Evolutionary conservation across 2,329 filamentous ascomycete species (phyloP), one percentile per base, ranked within the genome.

Genomic region (Ascochyta rabiei): DNA sequence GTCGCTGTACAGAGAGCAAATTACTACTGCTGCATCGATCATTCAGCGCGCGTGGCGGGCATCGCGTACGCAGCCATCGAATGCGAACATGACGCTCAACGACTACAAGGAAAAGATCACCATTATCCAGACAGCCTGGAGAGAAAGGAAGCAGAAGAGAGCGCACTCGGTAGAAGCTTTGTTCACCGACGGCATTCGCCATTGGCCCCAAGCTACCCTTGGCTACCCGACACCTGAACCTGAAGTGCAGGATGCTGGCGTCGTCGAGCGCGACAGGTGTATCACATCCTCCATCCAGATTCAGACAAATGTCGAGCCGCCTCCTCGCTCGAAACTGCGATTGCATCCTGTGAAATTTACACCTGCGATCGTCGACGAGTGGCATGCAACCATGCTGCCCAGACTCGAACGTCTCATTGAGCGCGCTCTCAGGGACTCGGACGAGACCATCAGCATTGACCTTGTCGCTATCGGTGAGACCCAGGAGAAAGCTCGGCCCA

Each of bases 401-500:
- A 86, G 90, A 56, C 84, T 93, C 57, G 89, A 91, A 69, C 80
- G 85, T 16, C 84, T 90, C 1, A 81, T 92, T 15, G 84, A 86
- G 19, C 82, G 85, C 45, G 90, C 90, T 56, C 87, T 92, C 65
- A 84, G 84, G 60, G 89, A 89, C 63, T 83, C 90, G 44, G 83
- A 86, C 0, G 90, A 93, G 70, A 90, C 89, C 0, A 86, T 91
- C 30, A 89, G 90, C 65, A 91, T 93, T 35, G 89, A 88, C 9
- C 83, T 93, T 1, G 86, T 91, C 56, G 88, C 86, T 0, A 86
- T 92, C 35, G 90, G 90, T 16, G 86, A 89, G 47, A 86, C 85
- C 3, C 81, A 85, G 6, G 81, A 86, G 31, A 85, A 83, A 49
- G 86, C 87, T 0, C 84, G 82, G 49, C 89, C 90, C 0, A 93